Base-by-base conservation (phyloP, 345 rosid species). In the Camelina hispida region DNA sequence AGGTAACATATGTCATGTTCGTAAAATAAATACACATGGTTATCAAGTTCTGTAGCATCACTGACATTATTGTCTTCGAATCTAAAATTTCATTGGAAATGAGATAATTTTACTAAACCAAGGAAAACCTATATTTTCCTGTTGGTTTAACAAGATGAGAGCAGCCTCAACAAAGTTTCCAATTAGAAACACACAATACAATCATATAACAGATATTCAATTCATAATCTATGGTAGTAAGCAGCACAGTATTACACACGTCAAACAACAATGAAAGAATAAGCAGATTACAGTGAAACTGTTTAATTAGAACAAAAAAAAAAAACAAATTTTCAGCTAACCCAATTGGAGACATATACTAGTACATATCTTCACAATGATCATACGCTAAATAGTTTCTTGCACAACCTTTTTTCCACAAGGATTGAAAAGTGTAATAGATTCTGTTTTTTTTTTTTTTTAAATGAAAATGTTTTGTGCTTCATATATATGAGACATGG, bases 1-100 rank as follows among this genome's bases (percentile, higher is more conserved):
- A n/a, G 50, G 63, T 62, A 12, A 16, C 38, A 52, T 43, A 23
- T 62, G 50, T 44, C 65, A 69, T 44, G 43, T 34, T 70, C 70
- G 42, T 34, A 35, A 18, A 55, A 1, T 61, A 76, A 68, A 34
- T 69, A n/a, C 50, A 15, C 35, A 52, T 69, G 64, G 32, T 59
- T 68, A 32, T 59, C 62, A 68, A 60, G 35, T 75, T 52, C 20
- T 40, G 18, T 18, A 52, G 50, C 62, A 42, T 37, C 57, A 30
- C 14, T 17, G 0, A 48, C 17, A 50, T 46, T 22, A 32, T 13
- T 5, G 20, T 44, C 65, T 30, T 54, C 10, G 9, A 48, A 34
- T n/a, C 22, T 37, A 16, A 22, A 8, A 37, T 71, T 50, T 71
- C 60, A 34, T 71, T 30, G 58, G 37, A 59, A 15, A 15, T 58